A percentile compares a stretch with the other conserved stretches of the same genome.
Evolutionary conservation across 2,329 filamentous ascomycete genomes (phyloP).

Genomic region (Talaromyces verruculosus): DNA sequence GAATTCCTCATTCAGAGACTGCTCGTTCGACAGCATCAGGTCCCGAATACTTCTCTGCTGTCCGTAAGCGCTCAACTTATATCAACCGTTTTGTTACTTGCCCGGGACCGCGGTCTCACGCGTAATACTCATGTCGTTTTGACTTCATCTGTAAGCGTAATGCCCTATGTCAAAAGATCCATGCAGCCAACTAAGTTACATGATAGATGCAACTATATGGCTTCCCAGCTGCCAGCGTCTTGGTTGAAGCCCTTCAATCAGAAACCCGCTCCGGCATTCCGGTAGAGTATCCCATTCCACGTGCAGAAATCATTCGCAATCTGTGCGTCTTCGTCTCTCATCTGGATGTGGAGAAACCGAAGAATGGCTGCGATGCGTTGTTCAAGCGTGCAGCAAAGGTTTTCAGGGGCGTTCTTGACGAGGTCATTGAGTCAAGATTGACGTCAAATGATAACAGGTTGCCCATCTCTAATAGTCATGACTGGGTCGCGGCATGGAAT

Average conservation of each 20-base stretch:
- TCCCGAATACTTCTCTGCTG: neutral
- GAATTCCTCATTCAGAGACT: conserved; percentile 13
- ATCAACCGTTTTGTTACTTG: conserved; percentile 11
- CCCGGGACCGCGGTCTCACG: neutral
- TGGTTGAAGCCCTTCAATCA: conserved; percentile 1
- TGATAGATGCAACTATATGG: conserved; percentile 10
- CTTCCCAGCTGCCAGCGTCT: conserved; percentile 9
- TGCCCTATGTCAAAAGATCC: neutral
- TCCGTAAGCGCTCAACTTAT: conserved; percentile 12
- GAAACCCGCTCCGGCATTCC: neutral
- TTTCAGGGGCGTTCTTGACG: conserved; percentile 5
- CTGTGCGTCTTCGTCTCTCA: conserved; percentile 12
- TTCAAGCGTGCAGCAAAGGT: conserved; percentile 9
- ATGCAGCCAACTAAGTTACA: neutral
- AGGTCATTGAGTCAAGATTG: neutral
- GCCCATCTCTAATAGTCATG: neutral
- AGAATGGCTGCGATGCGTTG: neutral
- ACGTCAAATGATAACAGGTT: neutral
- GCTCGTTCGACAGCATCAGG: conserved; percentile 1
- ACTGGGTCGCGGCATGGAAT: neutral
- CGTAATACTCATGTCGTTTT: conserved; percentile 4
- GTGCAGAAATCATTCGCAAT: conserved; percentile 11
- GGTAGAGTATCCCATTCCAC: neutral
- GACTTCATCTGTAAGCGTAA: neutral
- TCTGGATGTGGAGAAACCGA: conserved; percentile 1